phyloP scores from a whole-genome alignment of 2,329 filamentous ascomycete species.

The Penicillium sp. region DNA sequence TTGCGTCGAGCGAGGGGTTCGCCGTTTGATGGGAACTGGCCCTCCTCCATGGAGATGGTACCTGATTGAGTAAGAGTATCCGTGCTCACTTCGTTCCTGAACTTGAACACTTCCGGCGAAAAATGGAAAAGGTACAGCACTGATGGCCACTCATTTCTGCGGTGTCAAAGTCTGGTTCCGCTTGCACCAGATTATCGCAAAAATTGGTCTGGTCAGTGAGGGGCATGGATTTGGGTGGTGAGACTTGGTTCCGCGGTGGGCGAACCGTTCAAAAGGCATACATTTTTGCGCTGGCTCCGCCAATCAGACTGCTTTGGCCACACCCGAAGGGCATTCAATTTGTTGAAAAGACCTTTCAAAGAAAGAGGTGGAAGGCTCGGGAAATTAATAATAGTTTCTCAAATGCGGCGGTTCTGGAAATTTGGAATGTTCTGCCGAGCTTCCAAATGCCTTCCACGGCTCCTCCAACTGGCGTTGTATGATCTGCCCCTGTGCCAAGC shows the following conservation, averaged over 20 bases:
- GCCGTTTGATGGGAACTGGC: not conserved
- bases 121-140: not conserved
- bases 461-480: too few relatives aligned
- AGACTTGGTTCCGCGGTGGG: not conserved
- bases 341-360: too few relatives aligned
- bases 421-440: not conserved
- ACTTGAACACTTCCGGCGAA: not conserved
- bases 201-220: not conserved
- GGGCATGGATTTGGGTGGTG: not conserved
- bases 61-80: not conserved
- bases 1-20: not conserved
- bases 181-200: not conserved
- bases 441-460: not conserved
- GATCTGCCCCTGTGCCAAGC: not conserved
- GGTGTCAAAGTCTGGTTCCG: not conserved
- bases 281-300: not conserved
- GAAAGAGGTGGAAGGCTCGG: not conserved
- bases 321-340: too few relatives aligned
- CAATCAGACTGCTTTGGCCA: not conserved
- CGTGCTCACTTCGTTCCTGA: not conserved
- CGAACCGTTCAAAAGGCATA: not conserved
- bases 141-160: not conserved
- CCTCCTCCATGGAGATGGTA: not conserved
- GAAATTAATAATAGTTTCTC: not conserved
- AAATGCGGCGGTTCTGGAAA: not conserved